phyloP scores from a whole-genome alignment of 2,329 filamentous ascomycete species.

The Fusarium musae region DNA sequence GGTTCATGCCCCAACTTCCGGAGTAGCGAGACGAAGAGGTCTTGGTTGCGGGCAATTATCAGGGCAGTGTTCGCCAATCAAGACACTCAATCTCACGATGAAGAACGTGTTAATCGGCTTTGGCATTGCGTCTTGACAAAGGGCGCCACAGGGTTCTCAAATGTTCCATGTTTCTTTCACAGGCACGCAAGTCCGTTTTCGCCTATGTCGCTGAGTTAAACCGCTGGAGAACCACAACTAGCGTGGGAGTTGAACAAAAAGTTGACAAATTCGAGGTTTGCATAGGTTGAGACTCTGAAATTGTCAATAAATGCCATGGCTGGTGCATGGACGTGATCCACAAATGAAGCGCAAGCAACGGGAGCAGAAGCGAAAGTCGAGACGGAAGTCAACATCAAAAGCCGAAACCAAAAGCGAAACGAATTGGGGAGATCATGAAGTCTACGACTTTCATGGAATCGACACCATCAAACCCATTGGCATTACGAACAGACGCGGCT shows the following conservation, averaged over 20 bases:
- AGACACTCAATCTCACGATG: background rate
- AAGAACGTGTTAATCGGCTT: background rate
- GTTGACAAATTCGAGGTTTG: background rate
- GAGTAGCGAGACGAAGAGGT: background rate
- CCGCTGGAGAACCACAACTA: too few relatives aligned
- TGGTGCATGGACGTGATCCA: conserved; percentile 15
- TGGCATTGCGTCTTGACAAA: background rate
- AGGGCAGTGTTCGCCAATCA: background rate
- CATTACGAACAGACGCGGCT: background rate
- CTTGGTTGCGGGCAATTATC: background rate
- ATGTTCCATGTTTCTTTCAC: conserved; percentile 7
- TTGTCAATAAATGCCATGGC: background rate
- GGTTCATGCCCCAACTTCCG: background rate
- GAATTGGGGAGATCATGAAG: background rate
- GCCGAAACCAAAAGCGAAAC: background rate
- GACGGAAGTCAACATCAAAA: background rate
- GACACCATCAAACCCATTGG: background rate
- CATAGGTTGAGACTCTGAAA: background rate
- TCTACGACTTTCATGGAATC: background rate
- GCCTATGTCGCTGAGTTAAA: background rate
- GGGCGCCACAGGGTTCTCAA: background rate
- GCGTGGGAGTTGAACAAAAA: background rate
- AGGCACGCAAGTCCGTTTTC: background rate
- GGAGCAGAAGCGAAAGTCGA: conserved; percentile 1
- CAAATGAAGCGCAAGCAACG: background rate